Percentiles rank a stretch among this genome's conserved stretches.
Evolutionary conservation across 345 rosid genomes (phyloP).

Genomic region (Lepidium aucheri): DNA sequence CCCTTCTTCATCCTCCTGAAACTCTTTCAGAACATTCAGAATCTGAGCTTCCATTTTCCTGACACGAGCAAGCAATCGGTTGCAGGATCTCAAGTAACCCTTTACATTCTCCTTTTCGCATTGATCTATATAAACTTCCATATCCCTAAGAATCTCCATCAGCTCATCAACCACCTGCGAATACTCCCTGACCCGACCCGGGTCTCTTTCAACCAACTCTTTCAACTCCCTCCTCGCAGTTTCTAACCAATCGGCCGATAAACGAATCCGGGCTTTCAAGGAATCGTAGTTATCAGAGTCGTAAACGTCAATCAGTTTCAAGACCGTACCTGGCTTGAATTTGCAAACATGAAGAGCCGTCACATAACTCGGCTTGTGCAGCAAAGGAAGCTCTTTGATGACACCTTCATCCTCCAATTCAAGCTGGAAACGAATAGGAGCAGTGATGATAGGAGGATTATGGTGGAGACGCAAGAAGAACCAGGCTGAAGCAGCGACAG

Average conservation of each 20-base stretch:
- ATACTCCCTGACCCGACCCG: slow-evolving; percentile 26
- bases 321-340: slow-evolving; percentile 11
- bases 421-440: not conserved
- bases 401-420: slow-evolving; percentile 12
- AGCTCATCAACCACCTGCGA: slow-evolving; percentile 23
- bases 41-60: slow-evolving; percentile 29
- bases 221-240: slow-evolving; percentile 18
- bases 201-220: slow-evolving; percentile 15
- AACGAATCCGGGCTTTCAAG: slow-evolving; percentile 22
- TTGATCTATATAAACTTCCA: slow-evolving; percentile 21
- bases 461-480: slow-evolving; percentile 27
- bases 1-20: slow-evolving; percentile 1
- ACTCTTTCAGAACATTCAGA: slow-evolving; percentile 15
- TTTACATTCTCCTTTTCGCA: slow-evolving; percentile 19
- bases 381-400: slow-evolving; percentile 21
- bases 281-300: slow-evolving; percentile 10
- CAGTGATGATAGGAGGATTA: slow-evolving; percentile 13
- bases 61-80: slow-evolving; percentile 28
- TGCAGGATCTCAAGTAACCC: slow-evolving; percentile 25
- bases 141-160: slow-evolving; percentile 20
- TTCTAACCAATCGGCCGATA: slow-evolving; percentile 16
- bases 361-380: slow-evolving; percentile 6
- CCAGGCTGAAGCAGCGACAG: slow-evolving; percentile 28
- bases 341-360: slow-evolving; percentile 19
- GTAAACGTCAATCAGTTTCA: slow-evolving; percentile 6